phyloP scores from a whole-genome alignment of 768 basidiomycete species.

The Porpolomopsis calyptriformis region DNA sequence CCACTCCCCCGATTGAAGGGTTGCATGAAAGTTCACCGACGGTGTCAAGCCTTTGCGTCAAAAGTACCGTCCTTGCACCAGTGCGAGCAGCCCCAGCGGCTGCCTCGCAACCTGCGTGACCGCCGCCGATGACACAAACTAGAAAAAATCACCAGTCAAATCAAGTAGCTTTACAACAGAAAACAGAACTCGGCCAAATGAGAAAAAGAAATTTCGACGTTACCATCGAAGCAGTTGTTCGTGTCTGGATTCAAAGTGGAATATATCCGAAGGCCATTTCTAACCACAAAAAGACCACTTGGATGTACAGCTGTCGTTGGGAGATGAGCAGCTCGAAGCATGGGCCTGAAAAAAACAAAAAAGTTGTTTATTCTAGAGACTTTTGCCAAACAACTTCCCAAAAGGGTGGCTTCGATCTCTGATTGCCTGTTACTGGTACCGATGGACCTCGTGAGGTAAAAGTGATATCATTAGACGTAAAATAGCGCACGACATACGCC shows the following conservation, averaged over 20 bases:
- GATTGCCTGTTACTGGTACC: not conserved
- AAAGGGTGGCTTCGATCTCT: not conserved
- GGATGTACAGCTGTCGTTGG: no score
- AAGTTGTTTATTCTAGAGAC: not conserved
- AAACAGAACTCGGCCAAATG: no score
- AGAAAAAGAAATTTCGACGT: not conserved
- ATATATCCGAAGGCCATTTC: no score
- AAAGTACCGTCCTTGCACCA: slow-evolving; percentile 67
- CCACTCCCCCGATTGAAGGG: slow-evolving; percentile 85
- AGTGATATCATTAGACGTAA: no score
- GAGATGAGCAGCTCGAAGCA: not conserved
- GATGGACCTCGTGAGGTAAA: no score
- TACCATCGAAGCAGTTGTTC: not conserved
- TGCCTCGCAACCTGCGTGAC: slow-evolving; percentile 90
- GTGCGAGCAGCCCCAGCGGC: slow-evolving; percentile 77
- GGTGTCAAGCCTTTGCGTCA: slow-evolving; percentile 75
- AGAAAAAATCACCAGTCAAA: no score
- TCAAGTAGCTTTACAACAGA: no score
- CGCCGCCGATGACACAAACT: slow-evolving; percentile 85
- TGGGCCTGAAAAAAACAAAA: not conserved
- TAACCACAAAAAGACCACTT: no score
- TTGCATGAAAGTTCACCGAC: slow-evolving; percentile 84
- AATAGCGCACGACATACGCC: no score
- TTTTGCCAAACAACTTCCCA: slow-evolving; percentile 3
- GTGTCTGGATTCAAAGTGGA: not conserved